Conservation (phyloP, 2,329 filamentous ascomycete species). For the Hymenoscyphus occultus region DNA sequence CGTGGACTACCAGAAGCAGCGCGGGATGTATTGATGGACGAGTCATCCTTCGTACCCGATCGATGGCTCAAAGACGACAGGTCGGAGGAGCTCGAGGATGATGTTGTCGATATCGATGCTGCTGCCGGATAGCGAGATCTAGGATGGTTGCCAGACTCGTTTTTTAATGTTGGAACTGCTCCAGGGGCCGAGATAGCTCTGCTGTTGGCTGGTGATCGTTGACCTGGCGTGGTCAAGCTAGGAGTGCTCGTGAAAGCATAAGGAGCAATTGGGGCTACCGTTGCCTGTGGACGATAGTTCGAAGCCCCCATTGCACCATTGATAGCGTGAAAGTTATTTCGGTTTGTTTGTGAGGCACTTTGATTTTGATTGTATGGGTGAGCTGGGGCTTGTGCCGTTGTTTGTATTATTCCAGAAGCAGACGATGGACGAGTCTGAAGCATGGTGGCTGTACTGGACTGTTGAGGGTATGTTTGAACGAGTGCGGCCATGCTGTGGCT, state of each 20-base stretch:
- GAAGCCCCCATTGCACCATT: constrained; percentile 45
- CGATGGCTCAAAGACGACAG: constrained; percentile 41
- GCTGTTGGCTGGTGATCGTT: constrained; percentile 44
- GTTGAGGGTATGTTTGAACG: constrained; percentile 77
- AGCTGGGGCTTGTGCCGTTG: constrained; percentile 33
- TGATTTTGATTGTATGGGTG: constrained; percentile 47
- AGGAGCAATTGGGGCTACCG: constrained; percentile 62
- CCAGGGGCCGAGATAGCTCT: constrained; percentile 53
- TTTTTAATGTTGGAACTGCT: constrained; percentile 40
- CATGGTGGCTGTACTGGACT: constrained; percentile 70
- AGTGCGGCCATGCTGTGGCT: constrained; percentile 72
- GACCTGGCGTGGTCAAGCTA: constrained; percentile 51
- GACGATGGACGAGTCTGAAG: constrained; percentile 71
- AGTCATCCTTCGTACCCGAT: constrained; percentile 52
- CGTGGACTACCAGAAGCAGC: constrained; percentile 27
- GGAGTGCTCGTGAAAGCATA: constrained; percentile 76
- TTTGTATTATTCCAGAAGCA: constrained; percentile 50
- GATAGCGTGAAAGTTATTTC: constrained; percentile 50
- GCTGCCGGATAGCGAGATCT: constrained; percentile 47
- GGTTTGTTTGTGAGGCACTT: constrained; percentile 44
- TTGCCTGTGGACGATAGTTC: constrained; percentile 51
- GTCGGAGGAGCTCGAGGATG: constrained; percentile 36
- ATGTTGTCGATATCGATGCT: constrained; percentile 48
- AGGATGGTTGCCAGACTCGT: constrained; percentile 36
- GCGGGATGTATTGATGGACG: constrained; percentile 40